Evolutionary conservation across 441 rosid genomes (phyloP), one percentile per base, ranked within the genome.

Genomic region (Adansonia gregorii): DNA sequence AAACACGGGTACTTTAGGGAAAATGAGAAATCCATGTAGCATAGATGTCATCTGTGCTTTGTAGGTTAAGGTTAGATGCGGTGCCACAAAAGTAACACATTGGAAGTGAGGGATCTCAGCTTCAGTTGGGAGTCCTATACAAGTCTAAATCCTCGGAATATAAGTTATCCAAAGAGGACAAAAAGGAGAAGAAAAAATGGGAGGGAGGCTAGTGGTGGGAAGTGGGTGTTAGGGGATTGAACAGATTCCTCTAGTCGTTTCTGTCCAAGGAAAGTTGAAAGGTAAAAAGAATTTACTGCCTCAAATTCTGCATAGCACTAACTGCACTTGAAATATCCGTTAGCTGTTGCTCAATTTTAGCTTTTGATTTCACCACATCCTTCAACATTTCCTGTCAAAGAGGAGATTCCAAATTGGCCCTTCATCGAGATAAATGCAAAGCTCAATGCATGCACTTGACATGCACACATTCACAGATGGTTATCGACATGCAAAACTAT

Each of bases 341-440:
- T 78, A 94, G 76, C 88, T 88, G 98, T 79, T 89, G 88, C 82
- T 93, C 95, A 68, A 88, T 85, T 85, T 93, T 92, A 45, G 81
- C 89, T 85, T 89, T 94, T 97, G 97, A 94, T 24, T 88, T 86
- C 73, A 82, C 76, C 79, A 89, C 75, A 82, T 94, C 97, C 80
- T 91, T 89, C 69, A 83, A 79, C 84, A 85, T 87, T 83, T 91
- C 94, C 97, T 92, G 89, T 19, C 75, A 80, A 76, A 65, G 8
- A 80, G 69, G 49, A 63, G 69, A 45, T 20, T 41, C n/a, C n/a
- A 59, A 35, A 58, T 19, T 35, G 20, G 76, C 2, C 24, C 4
- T 73, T 67, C 51, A 19, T 59, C 54, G 14, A 52, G 69, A 43
- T 48, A 68, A 66, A 72, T 12, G 46, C n/a, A 39, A 15, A 66